phyloP scores from a whole-genome alignment of 2,329 filamentous ascomycete species.

The Fusarium nygamai region DNA sequence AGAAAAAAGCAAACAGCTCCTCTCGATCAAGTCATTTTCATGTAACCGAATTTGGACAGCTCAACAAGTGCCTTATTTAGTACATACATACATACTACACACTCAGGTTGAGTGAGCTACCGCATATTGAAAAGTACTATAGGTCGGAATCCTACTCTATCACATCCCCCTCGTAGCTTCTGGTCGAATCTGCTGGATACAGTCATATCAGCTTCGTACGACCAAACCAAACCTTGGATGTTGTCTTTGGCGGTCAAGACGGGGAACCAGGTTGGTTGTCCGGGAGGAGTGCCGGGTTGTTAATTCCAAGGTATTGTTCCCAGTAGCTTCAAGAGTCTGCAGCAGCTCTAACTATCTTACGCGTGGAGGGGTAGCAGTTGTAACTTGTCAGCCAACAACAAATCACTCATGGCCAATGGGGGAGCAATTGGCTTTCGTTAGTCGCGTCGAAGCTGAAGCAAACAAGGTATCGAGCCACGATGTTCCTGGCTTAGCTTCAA shows the following conservation, averaged over 20 bases:
- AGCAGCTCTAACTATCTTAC: neutral
- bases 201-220: neutral
- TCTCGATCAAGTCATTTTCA: slow-evolving; percentile 34
- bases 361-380: neutral
- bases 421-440: slow-evolving; percentile 32
- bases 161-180: neutral
- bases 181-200: neutral
- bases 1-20: slow-evolving; percentile 11
- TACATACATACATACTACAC: neutral
- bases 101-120: neutral
- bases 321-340: slow-evolving; percentile 5
- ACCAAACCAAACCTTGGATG: slow-evolving; percentile 3
- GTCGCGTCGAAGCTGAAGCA: neutral
- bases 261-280: slow-evolving; percentile 25
- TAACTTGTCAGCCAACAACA: slow-evolving; percentile 26
- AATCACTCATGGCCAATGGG: slow-evolving; percentile 26
- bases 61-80: slow-evolving; percentile 23
- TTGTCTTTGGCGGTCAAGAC: slow-evolving; percentile 34
- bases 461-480: slow-evolving; percentile 7
- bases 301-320: slow-evolving; percentile 17
- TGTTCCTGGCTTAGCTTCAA: slow-evolving; percentile 31
- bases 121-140: neutral
- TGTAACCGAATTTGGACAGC: slow-evolving; percentile 35
- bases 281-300: slow-evolving; percentile 15
- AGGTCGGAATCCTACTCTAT: neutral